phyloP scores from a whole-genome alignment of 768 basidiomycete genomes.

The Pleurotus djamor region DNA sequence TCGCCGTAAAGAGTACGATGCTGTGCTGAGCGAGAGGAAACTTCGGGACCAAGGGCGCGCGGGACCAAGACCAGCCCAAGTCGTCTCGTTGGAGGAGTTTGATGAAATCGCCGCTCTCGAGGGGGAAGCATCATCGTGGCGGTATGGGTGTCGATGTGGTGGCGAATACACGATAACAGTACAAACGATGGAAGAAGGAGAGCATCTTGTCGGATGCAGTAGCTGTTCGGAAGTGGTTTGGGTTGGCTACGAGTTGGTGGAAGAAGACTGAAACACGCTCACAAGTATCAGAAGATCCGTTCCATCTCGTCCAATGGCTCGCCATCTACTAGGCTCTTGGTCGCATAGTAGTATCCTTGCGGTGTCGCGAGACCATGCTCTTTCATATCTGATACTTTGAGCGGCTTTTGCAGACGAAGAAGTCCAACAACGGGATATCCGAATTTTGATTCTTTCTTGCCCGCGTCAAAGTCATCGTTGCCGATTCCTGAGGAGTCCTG shows the following conservation, averaged over 20 bases:
- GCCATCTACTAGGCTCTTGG: conserved; percentile 21
- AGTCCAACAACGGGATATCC: conserved; percentile 27
- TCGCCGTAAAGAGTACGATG: conserved; percentile 53
- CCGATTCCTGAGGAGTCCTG: conserved; percentile 26
- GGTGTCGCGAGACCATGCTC: conserved; percentile 18
- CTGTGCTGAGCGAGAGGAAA: conserved; percentile 2
- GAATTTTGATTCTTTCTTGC: conserved; percentile 23
- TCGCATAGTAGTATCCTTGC: conserved; percentile 22
- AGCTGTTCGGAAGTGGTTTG: conserved; percentile 83
- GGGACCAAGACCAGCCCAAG: conserved; percentile 69
- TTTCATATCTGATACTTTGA: conserved; percentile 18
- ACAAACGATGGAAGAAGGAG: conserved; percentile 63
- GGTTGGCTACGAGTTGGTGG: conserved; percentile 74
- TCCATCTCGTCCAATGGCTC: conserved; percentile 19
- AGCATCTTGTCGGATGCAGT: conserved; percentile 69
- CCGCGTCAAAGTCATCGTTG: conserved; percentile 32
- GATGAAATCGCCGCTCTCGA: conserved; percentile 19
- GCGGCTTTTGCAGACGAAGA: conserved; percentile 19
- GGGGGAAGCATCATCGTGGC: conserved; percentile 43
- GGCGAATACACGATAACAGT: conserved; percentile 58
- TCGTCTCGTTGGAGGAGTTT: conserved; percentile 80
- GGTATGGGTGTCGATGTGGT: conserved; percentile 72
- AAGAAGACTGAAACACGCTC: conserved; percentile 17
- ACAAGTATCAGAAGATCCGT: conserved; percentile 18
- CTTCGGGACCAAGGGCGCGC: not conserved